Conservation (phyloP, 106 monocot genomes). For the Amphibolis antarctica region DNA sequence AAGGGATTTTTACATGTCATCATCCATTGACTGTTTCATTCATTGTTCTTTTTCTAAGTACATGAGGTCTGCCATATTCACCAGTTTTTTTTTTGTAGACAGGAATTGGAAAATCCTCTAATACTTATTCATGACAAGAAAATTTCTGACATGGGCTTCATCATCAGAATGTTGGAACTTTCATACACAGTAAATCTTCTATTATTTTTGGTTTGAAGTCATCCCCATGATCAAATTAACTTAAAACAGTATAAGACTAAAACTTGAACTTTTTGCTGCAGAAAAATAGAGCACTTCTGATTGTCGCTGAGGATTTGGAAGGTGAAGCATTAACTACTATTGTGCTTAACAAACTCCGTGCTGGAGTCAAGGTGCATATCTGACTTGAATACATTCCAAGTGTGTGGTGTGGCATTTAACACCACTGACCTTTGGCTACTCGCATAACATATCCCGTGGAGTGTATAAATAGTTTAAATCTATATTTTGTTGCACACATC, state of each 20-base stretch:
- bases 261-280: slow-evolving; percentile 6
- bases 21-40: background rate
- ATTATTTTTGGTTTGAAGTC: background rate
- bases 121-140: slow-evolving; percentile 89
- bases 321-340: slow-evolving; percentile 63
- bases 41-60: background rate
- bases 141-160: slow-evolving; percentile 51
- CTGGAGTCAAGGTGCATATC: slow-evolving; percentile 57
- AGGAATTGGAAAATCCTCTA: slow-evolving; percentile 82
- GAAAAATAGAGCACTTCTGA: slow-evolving; percentile 66
- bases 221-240: background rate
- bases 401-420: background rate
- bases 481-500: background rate
- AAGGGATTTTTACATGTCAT: no score
- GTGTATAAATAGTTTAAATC: background rate
- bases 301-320: slow-evolving; percentile 84
- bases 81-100: slow-evolving; percentile 16
- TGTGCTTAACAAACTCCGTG: slow-evolving; percentile 73
- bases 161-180: slow-evolving; percentile 60
- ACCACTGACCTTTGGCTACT: no score
- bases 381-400: background rate
- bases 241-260: background rate
- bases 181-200: slow-evolving; percentile 31
- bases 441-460: no score
- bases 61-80: background rate